These are phyloP conservation scores for Tremellales sp. DNA, from an alignment of 1,284 basidiomycete genomes.

Conservation along the genomic window DNA sequence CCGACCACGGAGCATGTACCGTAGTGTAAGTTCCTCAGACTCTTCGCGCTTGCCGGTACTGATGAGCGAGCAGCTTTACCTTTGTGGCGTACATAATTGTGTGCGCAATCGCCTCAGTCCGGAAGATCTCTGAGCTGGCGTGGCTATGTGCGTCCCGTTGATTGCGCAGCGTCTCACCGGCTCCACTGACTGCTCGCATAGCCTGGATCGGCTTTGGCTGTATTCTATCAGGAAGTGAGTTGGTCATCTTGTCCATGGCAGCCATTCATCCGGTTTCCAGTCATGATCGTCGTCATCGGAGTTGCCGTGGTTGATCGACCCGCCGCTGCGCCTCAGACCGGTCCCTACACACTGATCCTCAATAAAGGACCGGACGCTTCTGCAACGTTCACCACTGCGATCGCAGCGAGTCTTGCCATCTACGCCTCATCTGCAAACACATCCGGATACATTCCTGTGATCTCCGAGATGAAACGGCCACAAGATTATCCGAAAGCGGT, in stretches of 20 bases:
- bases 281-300: conserved; percentile 16
- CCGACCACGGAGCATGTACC: conserved; percentile 25
- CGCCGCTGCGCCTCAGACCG: conserved; percentile 2
- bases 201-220: conserved; percentile 24
- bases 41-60: neutral
- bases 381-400: conserved; percentile 3
- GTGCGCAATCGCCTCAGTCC: conserved; percentile 1
- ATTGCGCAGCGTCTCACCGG: conserved; percentile 3
- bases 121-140: conserved; percentile 13
- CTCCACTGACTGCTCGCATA: conserved; percentile 2
- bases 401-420: conserved; percentile 6
- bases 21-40: conserved; percentile 8
- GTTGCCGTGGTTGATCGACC: conserved; percentile 23
- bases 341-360: neutral
- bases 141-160: conserved; percentile 18
- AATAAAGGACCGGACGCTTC: neutral
- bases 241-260: no score
- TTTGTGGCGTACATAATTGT: conserved; percentile 13
- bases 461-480: conserved; percentile 29
- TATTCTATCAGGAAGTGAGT: conserved; percentile 19
- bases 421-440: neutral
- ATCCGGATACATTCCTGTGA: neutral
- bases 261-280: conserved; percentile 17
- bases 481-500: conserved; percentile 22
- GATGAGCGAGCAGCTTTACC: conserved; percentile 9